Evolutionary conservation across 2,329 filamentous ascomycete genomes (phyloP).

Genomic region (Zarea fungicola): DNA sequence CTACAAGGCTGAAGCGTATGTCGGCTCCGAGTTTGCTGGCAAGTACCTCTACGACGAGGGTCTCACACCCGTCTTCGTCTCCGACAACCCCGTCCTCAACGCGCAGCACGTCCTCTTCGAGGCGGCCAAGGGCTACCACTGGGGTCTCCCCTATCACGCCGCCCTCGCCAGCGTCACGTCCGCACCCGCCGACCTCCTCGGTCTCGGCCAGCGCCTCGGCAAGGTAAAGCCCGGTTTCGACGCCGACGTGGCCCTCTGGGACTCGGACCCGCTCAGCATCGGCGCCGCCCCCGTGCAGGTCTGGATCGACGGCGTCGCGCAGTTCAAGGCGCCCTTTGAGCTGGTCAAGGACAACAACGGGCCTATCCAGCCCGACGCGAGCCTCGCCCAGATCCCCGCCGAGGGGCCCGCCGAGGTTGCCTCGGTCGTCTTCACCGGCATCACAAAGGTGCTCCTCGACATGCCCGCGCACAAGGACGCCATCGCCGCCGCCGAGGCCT

Average conservation of each 20-base stretch:
- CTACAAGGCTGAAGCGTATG: slow-evolving; percentile 64
- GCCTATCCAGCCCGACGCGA: slow-evolving; percentile 35
- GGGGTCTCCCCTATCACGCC: slow-evolving; percentile 56
- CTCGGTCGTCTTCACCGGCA: slow-evolving; percentile 42
- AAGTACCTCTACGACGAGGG: slow-evolving; percentile 61
- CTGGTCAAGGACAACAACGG: slow-evolving; percentile 43
- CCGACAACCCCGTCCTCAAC: slow-evolving; percentile 65
- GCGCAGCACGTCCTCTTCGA: slow-evolving; percentile 66
- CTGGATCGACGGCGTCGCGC: slow-evolving; percentile 57
- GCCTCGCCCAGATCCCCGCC: slow-evolving; percentile 32
- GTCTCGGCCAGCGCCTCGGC: slow-evolving; percentile 52
- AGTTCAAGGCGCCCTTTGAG: slow-evolving; percentile 50
- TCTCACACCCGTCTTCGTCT: slow-evolving; percentile 63
- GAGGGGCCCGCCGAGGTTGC: slow-evolving; percentile 34
- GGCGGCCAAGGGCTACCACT: slow-evolving; percentile 54
- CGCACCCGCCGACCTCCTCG: slow-evolving; percentile 53
- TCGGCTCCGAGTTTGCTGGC: slow-evolving; percentile 60
- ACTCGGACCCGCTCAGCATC: slow-evolving; percentile 55
- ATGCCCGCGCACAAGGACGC: slow-evolving; percentile 15
- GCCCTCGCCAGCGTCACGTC: slow-evolving; percentile 55
- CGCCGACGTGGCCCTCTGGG: slow-evolving; percentile 58
- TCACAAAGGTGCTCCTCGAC: slow-evolving; percentile 26
- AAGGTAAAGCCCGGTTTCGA: slow-evolving; percentile 59
- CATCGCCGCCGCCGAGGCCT: slow-evolving; percentile 5
- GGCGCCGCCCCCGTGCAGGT: slow-evolving; percentile 57